Percentiles rank a stretch among this genome's conserved stretches.
phyloP scores from a whole-genome alignment of 2,329 filamentous ascomycete genomes.

The Pseudogymnoascus sp. region DNA sequence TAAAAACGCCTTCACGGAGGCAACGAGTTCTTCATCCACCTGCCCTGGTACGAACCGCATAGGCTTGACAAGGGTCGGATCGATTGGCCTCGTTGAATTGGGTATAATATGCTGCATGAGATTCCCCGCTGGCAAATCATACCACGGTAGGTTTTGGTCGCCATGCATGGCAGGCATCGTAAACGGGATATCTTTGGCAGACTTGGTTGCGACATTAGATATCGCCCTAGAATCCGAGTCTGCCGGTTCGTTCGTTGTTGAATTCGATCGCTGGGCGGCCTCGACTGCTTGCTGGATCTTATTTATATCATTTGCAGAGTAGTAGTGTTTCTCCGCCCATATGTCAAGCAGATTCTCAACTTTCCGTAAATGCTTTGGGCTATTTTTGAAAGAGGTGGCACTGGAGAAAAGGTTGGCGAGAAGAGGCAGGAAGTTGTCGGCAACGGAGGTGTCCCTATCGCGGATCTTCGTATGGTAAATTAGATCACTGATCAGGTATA shows the following conservation, averaged over 20 bases:
- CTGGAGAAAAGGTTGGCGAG: slow-evolving; percentile 56
- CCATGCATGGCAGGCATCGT: slow-evolving; percentile 71
- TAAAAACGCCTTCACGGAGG: slow-evolving; percentile 64
- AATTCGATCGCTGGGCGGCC: slow-evolving; percentile 30
- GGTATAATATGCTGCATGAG: slow-evolving; percentile 73
- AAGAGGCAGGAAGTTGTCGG: slow-evolving; percentile 48
- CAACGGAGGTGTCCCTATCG: slow-evolving; percentile 43
- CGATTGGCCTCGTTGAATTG: slow-evolving; percentile 68
- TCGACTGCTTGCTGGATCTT: slow-evolving; percentile 54
- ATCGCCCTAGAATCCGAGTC: slow-evolving; percentile 24
- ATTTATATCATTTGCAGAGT: slow-evolving; percentile 44
- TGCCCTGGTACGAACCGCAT: slow-evolving; percentile 63
- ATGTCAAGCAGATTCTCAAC: slow-evolving; percentile 57
- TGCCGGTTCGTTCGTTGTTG: slow-evolving; percentile 21
- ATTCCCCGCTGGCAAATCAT: slow-evolving; percentile 75
- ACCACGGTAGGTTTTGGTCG: slow-evolving; percentile 64
- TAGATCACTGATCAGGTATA: slow-evolving; percentile 74
- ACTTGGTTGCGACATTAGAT: slow-evolving; percentile 47
- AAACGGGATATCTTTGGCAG: slow-evolving; percentile 48
- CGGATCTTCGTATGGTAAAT: slow-evolving; percentile 60
- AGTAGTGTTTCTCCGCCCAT: slow-evolving; percentile 64
- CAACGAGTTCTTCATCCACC: slow-evolving; percentile 57
- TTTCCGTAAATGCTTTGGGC: slow-evolving; percentile 60
- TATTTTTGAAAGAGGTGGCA: slow-evolving; percentile 50
- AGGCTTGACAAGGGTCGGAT: slow-evolving; percentile 61